Conservation (phyloP, 805 yeast species). For the Zygosaccharomyces bisporus region DNA sequence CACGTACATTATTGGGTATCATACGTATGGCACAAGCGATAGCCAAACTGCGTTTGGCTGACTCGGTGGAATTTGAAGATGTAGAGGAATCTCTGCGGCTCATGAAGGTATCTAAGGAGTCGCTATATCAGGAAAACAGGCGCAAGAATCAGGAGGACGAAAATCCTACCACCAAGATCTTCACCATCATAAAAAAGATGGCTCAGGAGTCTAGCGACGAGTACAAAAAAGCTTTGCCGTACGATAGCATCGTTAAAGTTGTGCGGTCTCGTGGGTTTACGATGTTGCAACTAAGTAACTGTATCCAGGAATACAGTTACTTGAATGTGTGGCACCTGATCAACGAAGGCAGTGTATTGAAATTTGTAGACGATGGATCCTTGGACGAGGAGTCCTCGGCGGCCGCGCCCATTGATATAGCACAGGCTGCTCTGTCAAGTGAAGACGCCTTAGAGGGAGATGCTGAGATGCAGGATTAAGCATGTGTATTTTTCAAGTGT, state of each 20-base stretch:
- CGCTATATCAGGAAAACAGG: conserved; percentile 56
- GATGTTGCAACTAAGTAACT: conserved; percentile 67
- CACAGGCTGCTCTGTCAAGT: conserved; percentile 5
- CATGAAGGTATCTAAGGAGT: conserved; percentile 79
- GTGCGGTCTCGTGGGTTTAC: conserved; percentile 82
- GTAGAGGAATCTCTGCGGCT: conserved; percentile 95
- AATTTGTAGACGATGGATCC: conserved; percentile 48
- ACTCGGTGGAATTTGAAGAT: conserved; percentile 67
- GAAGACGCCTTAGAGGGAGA: conserved; percentile 2
- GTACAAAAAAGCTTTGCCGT: conserved; percentile 36
- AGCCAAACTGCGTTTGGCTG: conserved; percentile 81
- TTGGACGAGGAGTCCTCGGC: conserved; percentile 16
- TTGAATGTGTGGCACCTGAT: conserved; percentile 73
- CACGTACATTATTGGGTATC: conserved; percentile 89
- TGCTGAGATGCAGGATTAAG: conserved; percentile 11
- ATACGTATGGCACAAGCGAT: conserved; percentile 91
- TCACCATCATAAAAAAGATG: conserved; percentile 61
- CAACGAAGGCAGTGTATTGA: conserved; percentile 63
- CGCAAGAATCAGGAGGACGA: conserved; percentile 54
- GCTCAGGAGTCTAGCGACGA: conserved; percentile 41
- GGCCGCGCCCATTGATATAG: conserved; percentile 1
- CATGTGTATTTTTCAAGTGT: not conserved
- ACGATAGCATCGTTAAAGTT: conserved; percentile 54
- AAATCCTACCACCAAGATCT: conserved; percentile 64
- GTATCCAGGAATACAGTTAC: conserved; percentile 68